These are phyloP conservation scores for Colletotrichum sp. DNA, from an alignment of 2,329 filamentous ascomycete species.

Conservation along the genomic window DNA sequence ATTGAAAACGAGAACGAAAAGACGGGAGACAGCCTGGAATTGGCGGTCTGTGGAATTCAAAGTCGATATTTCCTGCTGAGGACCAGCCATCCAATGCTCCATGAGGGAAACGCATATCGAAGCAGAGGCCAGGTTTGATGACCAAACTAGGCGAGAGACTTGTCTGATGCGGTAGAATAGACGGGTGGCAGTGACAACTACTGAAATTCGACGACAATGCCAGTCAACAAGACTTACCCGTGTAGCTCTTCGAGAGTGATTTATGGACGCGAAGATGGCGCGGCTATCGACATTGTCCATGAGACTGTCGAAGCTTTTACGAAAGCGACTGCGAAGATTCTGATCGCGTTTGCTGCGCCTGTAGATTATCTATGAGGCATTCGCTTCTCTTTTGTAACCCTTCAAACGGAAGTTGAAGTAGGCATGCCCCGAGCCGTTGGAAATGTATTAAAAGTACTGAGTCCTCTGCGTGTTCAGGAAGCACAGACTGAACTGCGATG, in stretches of 20 bases:
- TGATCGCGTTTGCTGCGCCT: neutral
- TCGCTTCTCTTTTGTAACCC: neutral
- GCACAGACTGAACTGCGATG: neutral
- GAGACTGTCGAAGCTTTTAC: neutral
- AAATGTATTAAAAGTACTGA: neutral
- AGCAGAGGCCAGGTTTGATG: neutral
- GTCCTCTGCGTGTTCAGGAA: neutral
- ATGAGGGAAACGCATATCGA: neutral
- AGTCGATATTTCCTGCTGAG: too few relatives aligned
- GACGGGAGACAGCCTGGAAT: neutral
- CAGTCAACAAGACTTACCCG: neutral
- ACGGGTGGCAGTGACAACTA: neutral
- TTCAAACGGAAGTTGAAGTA: neutral
- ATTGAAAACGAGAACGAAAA: neutral
- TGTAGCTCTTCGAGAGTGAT: neutral
- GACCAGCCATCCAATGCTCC: rapidly evolving
- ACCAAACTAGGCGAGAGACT: neutral
- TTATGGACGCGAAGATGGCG: neutral
- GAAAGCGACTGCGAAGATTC: rapidly evolving
- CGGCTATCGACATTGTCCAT: neutral
- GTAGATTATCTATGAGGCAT: neutral
- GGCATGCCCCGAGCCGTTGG: neutral
- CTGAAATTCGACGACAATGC: rapidly evolving
- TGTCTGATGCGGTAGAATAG: neutral
- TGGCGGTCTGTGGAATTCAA: too few relatives aligned